These are phyloP conservation scores for Furcasterigmium sp. DNA, from an alignment of 2,329 filamentous ascomycete species.

Conservation along the genomic window DNA sequence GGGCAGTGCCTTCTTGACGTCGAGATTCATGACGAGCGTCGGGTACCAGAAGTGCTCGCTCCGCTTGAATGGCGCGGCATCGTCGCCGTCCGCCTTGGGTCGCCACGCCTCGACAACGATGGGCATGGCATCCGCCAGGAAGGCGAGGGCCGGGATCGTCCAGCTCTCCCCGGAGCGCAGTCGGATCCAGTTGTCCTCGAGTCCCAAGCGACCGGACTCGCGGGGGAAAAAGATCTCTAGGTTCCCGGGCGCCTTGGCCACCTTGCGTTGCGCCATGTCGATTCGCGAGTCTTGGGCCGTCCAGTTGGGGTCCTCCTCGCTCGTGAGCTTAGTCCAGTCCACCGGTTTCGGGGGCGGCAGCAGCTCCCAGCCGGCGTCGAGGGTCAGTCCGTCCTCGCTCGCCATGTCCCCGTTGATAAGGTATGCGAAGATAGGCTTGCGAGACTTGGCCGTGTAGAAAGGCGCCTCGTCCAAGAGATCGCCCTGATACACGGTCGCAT, in stretches of 20 bases:
- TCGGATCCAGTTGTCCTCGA: constrained; percentile 60
- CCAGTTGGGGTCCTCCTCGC: constrained; percentile 24
- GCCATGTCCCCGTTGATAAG: constrained; percentile 30
- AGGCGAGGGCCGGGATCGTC: constrained; percentile 60
- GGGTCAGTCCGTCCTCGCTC: constrained; percentile 21
- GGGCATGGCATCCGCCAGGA: constrained; percentile 64
- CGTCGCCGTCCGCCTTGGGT: constrained; percentile 17
- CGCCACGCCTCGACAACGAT: constrained; percentile 54
- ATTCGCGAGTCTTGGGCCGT: neutral
- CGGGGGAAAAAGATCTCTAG: constrained; percentile 13
- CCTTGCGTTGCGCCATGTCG: neutral
- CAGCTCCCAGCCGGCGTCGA: constrained; percentile 8
- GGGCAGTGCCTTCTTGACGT: constrained; percentile 69
- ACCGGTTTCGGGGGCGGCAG: constrained; percentile 12
- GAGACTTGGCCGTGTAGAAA: constrained; percentile 26
- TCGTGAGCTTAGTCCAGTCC: constrained; percentile 18
- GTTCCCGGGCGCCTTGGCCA: constrained; percentile 21
- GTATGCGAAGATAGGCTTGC: constrained; percentile 28
- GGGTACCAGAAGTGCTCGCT: constrained; percentile 62
- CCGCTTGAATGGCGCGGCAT: constrained; percentile 25
- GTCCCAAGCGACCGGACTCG: constrained; percentile 6
- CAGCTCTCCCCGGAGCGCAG: constrained; percentile 55
- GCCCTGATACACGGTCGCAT: constrained; percentile 35
- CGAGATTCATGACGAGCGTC: constrained; percentile 68
- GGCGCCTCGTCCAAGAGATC: constrained; percentile 24